phyloP scores from a whole-genome alignment of 495 filamentous ascomycete species.

The Aspergillus bridgeri region DNA sequence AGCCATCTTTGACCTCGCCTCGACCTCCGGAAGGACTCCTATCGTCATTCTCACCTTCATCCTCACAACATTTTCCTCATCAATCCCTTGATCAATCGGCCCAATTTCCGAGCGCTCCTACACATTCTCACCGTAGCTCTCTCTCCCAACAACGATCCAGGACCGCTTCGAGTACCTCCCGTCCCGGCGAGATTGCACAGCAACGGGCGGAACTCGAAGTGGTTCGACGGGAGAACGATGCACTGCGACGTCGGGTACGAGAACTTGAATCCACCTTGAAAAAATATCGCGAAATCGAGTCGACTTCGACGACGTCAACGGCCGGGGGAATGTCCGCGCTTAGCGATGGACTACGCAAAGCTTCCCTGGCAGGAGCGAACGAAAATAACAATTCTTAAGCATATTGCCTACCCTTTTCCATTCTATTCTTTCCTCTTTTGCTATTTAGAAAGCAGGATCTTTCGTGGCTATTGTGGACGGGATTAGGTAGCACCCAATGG shows the following conservation, averaged over 20 bases:
- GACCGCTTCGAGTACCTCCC: conserved; percentile 16
- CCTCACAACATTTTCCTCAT: conserved; percentile 26
- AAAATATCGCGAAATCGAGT: conserved; percentile 20
- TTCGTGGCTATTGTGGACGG: neutral
- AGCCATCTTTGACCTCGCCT: conserved; percentile 42
- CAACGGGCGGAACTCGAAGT: conserved; percentile 69
- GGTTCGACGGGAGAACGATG: conserved; percentile 77
- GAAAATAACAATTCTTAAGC: neutral
- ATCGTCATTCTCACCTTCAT: conserved; percentile 28
- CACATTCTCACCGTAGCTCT: conserved; percentile 31
- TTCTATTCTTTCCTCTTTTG: neutral
- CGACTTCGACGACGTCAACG: conserved; percentile 4
- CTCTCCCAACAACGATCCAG: conserved; percentile 29
- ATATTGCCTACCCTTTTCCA: neutral
- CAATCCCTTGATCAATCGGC: conserved; percentile 30
- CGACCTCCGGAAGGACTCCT: conserved; percentile 39
- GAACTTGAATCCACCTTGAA: conserved; percentile 59
- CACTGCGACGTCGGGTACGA: conserved; percentile 65
- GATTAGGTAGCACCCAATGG: neutral
- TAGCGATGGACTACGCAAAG: conserved; percentile 8
- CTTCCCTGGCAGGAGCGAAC: conserved; percentile 7
- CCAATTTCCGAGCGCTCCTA: conserved; percentile 23
- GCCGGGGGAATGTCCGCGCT: neutral
- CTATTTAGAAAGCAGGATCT: conserved; percentile 3
- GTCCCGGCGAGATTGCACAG: conserved; percentile 69